A percentile compares a stretch with the other conserved stretches of the same genome.
phyloP scores from a whole-genome alignment of 2,329 filamentous ascomycete species.

The Fusarium equiseti region DNA sequence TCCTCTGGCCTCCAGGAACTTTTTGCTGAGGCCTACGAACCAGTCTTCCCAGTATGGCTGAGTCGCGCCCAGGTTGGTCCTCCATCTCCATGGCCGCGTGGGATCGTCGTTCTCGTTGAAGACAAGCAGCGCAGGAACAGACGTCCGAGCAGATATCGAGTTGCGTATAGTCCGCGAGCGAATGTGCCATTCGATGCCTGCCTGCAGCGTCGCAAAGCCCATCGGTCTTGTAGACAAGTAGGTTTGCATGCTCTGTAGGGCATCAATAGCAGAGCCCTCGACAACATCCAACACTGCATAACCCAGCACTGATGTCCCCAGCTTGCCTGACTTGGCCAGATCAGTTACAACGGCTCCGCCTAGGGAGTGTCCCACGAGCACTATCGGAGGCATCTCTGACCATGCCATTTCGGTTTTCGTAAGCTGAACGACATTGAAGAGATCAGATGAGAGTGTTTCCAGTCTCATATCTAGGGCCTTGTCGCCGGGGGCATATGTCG shows the following conservation, averaged over 20 bases:
- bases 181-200: conserved; percentile 94
- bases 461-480: conserved; percentile 74
- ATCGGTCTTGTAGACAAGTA: conserved; percentile 86
- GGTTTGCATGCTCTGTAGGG: conserved; percentile 91
- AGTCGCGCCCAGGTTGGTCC: conserved; percentile 84
- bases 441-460: conserved; percentile 77
- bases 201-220: conserved; percentile 80
- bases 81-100: conserved; percentile 78
- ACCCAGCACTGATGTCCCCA: conserved; percentile 79
- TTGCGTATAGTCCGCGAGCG: conserved; percentile 90
- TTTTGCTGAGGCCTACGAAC: conserved; percentile 88
- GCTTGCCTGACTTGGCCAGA: conserved; percentile 74
- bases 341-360: conserved; percentile 93
- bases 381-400: conserved; percentile 76
- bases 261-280: conserved; percentile 95
- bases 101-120: conserved; percentile 56
- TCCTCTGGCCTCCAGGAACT: conserved; percentile 84
- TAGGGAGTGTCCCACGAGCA: conserved; percentile 92
- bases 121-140: conserved; percentile 82
- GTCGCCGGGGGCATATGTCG: conserved; percentile 64
- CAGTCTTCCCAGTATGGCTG: conserved; percentile 94
- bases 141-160: conserved; percentile 83
- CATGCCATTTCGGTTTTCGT: conserved; percentile 78
- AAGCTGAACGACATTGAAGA: conserved; percentile 75
- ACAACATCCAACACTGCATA: conserved; percentile 96